A percentile compares a stretch with the other conserved stretches of the same genome.
phyloP scores from a whole-genome alignment of 2,329 filamentous ascomycete genomes.

The Ophiocordyceps australis region DNA sequence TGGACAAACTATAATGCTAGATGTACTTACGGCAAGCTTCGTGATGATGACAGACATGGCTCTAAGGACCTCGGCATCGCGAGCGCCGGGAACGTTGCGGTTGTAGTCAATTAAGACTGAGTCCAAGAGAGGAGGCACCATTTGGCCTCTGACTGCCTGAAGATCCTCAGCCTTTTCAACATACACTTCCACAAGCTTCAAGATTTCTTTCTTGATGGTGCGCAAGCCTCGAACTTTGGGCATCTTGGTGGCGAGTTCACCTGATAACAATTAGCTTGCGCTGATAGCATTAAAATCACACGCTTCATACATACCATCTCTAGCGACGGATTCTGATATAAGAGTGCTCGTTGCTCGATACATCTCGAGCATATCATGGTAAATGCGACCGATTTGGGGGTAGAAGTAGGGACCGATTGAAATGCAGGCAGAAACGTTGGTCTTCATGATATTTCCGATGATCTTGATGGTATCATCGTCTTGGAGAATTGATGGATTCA shows the following conservation, averaged over 20 bases:
- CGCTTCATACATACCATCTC: conserved; percentile 60
- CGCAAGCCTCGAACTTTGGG: conserved; percentile 86
- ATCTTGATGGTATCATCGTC: conserved; percentile 94
- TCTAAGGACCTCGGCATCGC: conserved; percentile 90
- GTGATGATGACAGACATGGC: conserved; percentile 96
- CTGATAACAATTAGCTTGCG: conserved; percentile 18
- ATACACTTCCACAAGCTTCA: conserved; percentile 96
- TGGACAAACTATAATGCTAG: neutral
- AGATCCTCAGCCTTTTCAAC: conserved; percentile 96
- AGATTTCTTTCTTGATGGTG: conserved; percentile 98
- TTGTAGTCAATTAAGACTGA: conserved; percentile 93
- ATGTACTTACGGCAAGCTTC: conserved; percentile 74
- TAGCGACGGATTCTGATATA: conserved; percentile 81
- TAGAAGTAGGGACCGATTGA: conserved; percentile 97
- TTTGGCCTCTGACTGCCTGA: conserved; percentile 79
- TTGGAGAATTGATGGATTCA: conserved; percentile 72
- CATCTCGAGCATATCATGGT: conserved; percentile 98
- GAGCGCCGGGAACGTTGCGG: conserved; percentile 85
- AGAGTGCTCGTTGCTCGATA: conserved; percentile 92
- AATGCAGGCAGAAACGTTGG: conserved; percentile 93
- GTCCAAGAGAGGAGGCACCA: conserved; percentile 90
- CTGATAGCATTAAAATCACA: too few species aligned
- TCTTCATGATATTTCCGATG: conserved; percentile 99
- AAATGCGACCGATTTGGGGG: conserved; percentile 92
- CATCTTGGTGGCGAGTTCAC: conserved; percentile 90